Base-by-base conservation (phyloP, 495 filamentous ascomycete genomes). In the Ramalina intermedia region DNA sequence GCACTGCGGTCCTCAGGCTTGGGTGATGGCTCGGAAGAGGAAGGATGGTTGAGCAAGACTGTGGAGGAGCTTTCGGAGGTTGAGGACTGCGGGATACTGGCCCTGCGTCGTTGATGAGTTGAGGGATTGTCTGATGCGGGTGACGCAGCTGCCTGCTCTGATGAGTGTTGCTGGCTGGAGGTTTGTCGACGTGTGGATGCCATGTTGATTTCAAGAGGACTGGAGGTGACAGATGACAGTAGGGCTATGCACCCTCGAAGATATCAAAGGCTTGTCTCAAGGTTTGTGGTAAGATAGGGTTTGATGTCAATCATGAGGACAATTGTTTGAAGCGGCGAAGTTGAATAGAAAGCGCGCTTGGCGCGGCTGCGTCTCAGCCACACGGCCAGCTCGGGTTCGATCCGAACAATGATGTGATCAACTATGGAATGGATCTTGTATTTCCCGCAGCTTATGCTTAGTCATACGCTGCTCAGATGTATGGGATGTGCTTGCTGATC, bases 51-150 rank as follows among this genome's bases (percentile, higher is more conserved):
- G 42, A 73, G 52, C 17, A 71, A 54, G 8, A 74, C 61, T 3
- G 69, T 66, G 47, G 71, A 68, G 21, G 58, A 59, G 38, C 68
- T 64, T 42, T 69, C 69, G 11, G 57, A 60, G n/a, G 55, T 48
- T 12, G 50, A 21, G 21, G 57, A 60, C 27, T 60, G 55, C 12
- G 55, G 37, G 36, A 50, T 42, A 40, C 57, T 60, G 27, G 54
- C 49, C 43, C 52, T 53, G 37, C 57, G 49, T 40, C 11, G 43
- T 42, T 43, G 50, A 23, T 42, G 46, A 20, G 55, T 47, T 6
- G 51, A 33, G 46, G 53, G n/a, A 38, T 27, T 41, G 41, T 48
- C 33, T 33, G 40, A 16, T 42, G 23, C 49, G 29, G 36, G n/a
- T 33, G 48, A 44, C n/a, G 51, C 52, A 23, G 51, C 37, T 37